phyloP scores from a whole-genome alignment of 768 basidiomycete species.

The Cyathus striatus region DNA sequence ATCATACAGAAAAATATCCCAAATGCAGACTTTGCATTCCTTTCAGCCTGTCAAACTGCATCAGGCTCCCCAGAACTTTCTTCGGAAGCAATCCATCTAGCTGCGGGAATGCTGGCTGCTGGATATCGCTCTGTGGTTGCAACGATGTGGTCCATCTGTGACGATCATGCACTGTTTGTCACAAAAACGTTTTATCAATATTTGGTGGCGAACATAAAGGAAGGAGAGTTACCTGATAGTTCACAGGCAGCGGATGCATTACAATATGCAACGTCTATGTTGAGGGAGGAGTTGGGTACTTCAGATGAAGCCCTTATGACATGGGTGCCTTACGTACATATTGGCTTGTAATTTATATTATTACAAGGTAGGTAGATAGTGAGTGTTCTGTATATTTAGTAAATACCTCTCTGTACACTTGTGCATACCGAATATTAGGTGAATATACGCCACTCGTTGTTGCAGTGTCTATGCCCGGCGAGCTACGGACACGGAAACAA shows the following conservation, averaged over 20 bases:
- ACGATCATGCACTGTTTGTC: slow-evolving; percentile 27
- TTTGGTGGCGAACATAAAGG: slow-evolving; percentile 5
- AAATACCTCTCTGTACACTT: no score
- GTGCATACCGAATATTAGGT: no score
- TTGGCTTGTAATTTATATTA: no score
- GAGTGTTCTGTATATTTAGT: no score
- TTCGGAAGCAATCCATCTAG: slow-evolving; percentile 29
- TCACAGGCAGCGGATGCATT: background rate
- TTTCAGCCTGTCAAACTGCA: slow-evolving; percentile 43
- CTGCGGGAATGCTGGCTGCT: slow-evolving; percentile 33
- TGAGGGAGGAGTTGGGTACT: background rate
- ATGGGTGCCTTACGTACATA: background rate
- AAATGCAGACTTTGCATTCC: slow-evolving; percentile 29
- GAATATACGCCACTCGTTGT: no score
- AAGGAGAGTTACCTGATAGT: background rate
- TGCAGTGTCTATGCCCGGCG: no score
- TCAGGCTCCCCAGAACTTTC: slow-evolving; percentile 19
- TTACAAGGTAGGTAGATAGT: no score
- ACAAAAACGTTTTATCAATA: slow-evolving; percentile 15
- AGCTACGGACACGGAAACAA: no score
- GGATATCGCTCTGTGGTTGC: slow-evolving; percentile 28
- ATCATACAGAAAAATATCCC: slow-evolving; percentile 17
- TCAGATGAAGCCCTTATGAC: background rate
- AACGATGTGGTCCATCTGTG: slow-evolving; percentile 39
- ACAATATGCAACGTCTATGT: no score